A percentile compares a stretch with the other conserved stretches of the same genome.
Conservation (phyloP, 108 stramenopile genomes). For the Cyclotella cryptica region DNA sequence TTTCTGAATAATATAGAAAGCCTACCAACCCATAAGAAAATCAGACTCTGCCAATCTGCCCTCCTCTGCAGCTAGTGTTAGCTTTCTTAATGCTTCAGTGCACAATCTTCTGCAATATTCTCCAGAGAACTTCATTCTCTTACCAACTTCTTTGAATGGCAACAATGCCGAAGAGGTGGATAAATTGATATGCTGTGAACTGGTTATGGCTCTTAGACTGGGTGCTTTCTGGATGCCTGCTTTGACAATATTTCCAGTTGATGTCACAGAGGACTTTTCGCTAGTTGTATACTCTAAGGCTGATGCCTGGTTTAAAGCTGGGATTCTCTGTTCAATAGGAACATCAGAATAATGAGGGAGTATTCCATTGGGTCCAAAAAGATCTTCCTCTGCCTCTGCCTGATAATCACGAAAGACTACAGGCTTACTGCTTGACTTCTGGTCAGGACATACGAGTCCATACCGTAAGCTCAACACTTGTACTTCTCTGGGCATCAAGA, state of each 20-base stretch:
- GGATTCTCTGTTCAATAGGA: background rate
- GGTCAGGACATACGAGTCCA: slow-evolving; percentile 60
- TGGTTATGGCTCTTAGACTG: slow-evolving; percentile 40
- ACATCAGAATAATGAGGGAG: slow-evolving; percentile 46
- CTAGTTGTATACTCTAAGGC: background rate
- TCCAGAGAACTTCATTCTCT: slow-evolving; percentile 77
- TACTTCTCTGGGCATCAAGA: slow-evolving; percentile 76
- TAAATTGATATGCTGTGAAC: background rate
- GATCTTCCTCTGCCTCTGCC: slow-evolving; percentile 69
- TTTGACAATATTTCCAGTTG: slow-evolving; percentile 1
- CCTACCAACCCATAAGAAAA: slow-evolving; percentile 23
- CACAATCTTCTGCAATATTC: slow-evolving; percentile 82
- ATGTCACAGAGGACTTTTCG: background rate
- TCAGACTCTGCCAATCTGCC: slow-evolving; percentile 66
- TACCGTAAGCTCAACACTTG: slow-evolving; percentile 82
- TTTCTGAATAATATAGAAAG: background rate
- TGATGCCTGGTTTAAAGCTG: background rate
- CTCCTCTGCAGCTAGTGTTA: slow-evolving; percentile 73
- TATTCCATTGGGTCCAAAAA: slow-evolving; percentile 63
- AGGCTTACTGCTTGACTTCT: slow-evolving; percentile 6
- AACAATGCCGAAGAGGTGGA: slow-evolving; percentile 58
- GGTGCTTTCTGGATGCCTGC: slow-evolving; percentile 7
- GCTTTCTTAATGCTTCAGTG: slow-evolving; percentile 66
- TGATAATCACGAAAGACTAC: slow-evolving; percentile 61
- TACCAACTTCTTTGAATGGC: slow-evolving; percentile 82